These are phyloP conservation scores for Cicer pinnatifidum DNA, from an alignment of 306 rosid species.

Conservation along the genomic window DNA sequence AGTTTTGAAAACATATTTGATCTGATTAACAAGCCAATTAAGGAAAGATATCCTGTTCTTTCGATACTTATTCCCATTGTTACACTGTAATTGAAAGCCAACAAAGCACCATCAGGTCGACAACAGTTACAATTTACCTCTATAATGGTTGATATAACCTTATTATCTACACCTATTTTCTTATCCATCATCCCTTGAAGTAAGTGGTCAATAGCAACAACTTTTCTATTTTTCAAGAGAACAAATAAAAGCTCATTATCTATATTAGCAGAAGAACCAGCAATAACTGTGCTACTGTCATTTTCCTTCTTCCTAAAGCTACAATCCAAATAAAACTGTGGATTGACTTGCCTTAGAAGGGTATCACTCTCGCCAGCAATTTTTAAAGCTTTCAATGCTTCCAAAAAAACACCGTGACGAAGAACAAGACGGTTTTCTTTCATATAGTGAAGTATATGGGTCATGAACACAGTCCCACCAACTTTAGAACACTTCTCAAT, in stretches of 20 bases:
- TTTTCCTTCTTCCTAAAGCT: conserved; percentile 43
- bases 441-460: conserved; percentile 67
- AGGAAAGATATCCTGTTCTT: conserved; percentile 62
- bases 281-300: conserved; percentile 36
- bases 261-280: conserved; percentile 37
- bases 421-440: conserved; percentile 69
- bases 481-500: conserved; percentile 68
- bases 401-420: conserved; percentile 68
- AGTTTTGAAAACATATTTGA: conserved; percentile 55
- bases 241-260: conserved; percentile 59
- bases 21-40: conserved; percentile 68
- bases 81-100: conserved; percentile 65
- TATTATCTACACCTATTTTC: conserved; percentile 52
- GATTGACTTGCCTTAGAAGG: conserved; percentile 80
- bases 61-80: conserved; percentile 54
- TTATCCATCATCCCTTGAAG: conserved; percentile 57
- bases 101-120: conserved; percentile 67
- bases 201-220: conserved; percentile 60
- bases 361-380: conserved; percentile 54
- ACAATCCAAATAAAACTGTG: conserved; percentile 56
- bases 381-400: conserved; percentile 65
- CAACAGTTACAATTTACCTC: conserved; percentile 54
- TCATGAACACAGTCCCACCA: conserved; percentile 56
- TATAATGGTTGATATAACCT: conserved; percentile 61
- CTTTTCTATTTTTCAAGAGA: conserved; percentile 64